Conservation (phyloP, 768 basidiomycete genomes). For the Lyophyllum semitale region DNA sequence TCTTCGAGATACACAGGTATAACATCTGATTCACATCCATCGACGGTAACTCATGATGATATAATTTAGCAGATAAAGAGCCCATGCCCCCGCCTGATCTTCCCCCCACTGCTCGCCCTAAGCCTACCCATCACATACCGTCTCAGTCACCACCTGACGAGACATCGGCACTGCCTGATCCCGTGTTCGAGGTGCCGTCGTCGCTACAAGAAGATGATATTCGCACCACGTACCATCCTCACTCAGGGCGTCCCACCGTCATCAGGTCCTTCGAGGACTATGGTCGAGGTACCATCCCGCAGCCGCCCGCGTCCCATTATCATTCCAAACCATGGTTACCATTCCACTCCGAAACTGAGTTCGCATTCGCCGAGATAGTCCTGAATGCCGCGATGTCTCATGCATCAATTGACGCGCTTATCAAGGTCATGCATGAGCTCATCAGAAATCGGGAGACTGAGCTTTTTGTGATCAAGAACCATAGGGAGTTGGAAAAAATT, state of each 20-base stretch:
- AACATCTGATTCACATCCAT: too few relatives aligned
- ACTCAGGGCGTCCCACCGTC: background rate
- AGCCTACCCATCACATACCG: too few relatives aligned
- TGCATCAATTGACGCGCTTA: constrained; percentile 14
- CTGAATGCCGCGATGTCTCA: constrained; percentile 21
- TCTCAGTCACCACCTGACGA: too few relatives aligned
- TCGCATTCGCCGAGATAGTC: constrained; percentile 29
- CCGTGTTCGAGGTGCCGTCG: too few relatives aligned
- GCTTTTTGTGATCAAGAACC: constrained; percentile 20
- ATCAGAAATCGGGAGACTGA: constrained; percentile 1
- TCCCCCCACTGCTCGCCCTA: too few relatives aligned
- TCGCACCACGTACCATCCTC: constrained; percentile 13
- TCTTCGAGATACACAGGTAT: too few relatives aligned
- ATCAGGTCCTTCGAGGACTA: constrained; percentile 10
- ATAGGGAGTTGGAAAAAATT: constrained; percentile 16
- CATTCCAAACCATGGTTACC: constrained; percentile 29
- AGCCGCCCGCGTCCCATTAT: background rate
- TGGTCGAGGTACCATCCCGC: background rate
- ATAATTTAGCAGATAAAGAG: too few relatives aligned
- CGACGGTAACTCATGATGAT: too few relatives aligned
- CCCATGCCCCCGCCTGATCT: too few relatives aligned
- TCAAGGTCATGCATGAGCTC: constrained; percentile 18
- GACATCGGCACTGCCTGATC: too few relatives aligned
- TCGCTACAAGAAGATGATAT: constrained; percentile 11
- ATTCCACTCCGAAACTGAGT: constrained; percentile 26